Evolutionary conservation across 192 early-diverging fungal species (phyloP).

Genomic region (Gaertneriomyces sp.): DNA sequence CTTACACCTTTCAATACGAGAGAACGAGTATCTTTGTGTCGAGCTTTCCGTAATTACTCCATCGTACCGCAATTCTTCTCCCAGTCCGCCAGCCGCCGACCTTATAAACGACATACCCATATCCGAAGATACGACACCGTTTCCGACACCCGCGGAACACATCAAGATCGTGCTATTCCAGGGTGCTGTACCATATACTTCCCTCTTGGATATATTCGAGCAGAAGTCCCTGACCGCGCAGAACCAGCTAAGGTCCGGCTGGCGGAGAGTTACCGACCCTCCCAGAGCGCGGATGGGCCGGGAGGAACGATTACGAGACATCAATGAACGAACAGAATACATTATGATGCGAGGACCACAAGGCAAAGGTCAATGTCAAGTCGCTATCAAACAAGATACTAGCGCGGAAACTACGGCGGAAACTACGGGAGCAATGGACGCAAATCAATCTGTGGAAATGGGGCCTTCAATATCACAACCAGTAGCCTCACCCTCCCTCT

Average conservation of each 20-base stretch:
- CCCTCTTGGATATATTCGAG: conserved; percentile 80
- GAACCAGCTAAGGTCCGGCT: conserved; percentile 47
- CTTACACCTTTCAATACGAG: conserved; percentile 79
- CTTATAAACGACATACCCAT: conserved; percentile 31
- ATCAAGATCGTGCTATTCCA: conserved; percentile 78
- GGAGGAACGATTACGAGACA: conserved; percentile 1
- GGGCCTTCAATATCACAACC: not conserved
- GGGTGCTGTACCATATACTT: conserved; percentile 81
- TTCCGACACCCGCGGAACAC: conserved; percentile 56
- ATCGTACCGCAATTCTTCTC: conserved; percentile 28
- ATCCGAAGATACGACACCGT: conserved; percentile 43
- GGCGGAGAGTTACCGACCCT: conserved; percentile 61
- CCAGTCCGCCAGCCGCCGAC: conserved; percentile 39
- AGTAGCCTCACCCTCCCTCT: conserved; percentile 1
- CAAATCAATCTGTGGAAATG: not conserved
- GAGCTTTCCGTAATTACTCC: conserved; percentile 81
- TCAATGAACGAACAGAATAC: conserved; percentile 73
- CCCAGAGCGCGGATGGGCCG: not conserved
- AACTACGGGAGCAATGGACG: not conserved
- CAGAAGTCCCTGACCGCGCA: conserved; percentile 57
- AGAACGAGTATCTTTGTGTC: conserved; percentile 86
- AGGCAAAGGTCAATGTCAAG: conserved; percentile 86
- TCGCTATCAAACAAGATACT: conserved; percentile 47
- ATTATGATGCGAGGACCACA: conserved; percentile 93
- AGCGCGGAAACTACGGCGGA: not conserved